Conservation (phyloP, 208 protist genomes). For the Leishmania aethiopica region DNA sequence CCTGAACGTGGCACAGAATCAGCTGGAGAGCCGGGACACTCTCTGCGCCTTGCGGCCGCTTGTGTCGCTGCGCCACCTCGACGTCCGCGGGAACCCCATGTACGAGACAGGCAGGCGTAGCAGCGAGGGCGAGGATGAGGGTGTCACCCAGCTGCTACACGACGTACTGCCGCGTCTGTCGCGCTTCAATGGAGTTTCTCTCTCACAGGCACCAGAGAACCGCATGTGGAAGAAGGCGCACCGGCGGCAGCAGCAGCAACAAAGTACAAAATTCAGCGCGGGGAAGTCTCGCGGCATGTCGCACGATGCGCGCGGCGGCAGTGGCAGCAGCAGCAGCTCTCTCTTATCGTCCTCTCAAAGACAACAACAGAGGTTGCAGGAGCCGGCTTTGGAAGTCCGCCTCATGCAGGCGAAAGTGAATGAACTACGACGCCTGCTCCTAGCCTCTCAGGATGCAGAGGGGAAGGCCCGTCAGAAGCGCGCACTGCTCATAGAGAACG, state of each 20-base stretch:
- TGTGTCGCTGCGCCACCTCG: slow-evolving; percentile 55
- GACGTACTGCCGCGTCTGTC: slow-evolving; percentile 52
- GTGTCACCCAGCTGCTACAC: slow-evolving; percentile 17
- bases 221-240: slow-evolving; percentile 22
- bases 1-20: slow-evolving; percentile 59
- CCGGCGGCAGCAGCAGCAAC: slow-evolving; percentile 3
- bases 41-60: slow-evolving; percentile 41
- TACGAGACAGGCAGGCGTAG: not conserved
- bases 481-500: slow-evolving; percentile 56
- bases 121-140: not conserved
- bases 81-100: slow-evolving; percentile 64
- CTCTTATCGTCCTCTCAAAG: not conserved
- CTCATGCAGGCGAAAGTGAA: slow-evolving; percentile 61
- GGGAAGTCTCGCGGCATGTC: not conserved
- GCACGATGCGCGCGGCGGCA: not conserved
- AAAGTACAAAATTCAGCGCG: not conserved
- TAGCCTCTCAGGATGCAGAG: slow-evolving; percentile 49
- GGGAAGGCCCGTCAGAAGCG: slow-evolving; percentile 45
- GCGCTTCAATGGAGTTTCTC: slow-evolving; percentile 57
- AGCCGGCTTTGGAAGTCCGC: slow-evolving; percentile 38
- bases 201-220: slow-evolving; percentile 74
- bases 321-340: not conserved
- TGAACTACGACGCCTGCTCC: slow-evolving; percentile 67
- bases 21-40: slow-evolving; percentile 33
- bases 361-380: not conserved